Conservation (phyloP, 2,329 filamentous ascomycete species). For the Trichoderma afroharzianum region DNA sequence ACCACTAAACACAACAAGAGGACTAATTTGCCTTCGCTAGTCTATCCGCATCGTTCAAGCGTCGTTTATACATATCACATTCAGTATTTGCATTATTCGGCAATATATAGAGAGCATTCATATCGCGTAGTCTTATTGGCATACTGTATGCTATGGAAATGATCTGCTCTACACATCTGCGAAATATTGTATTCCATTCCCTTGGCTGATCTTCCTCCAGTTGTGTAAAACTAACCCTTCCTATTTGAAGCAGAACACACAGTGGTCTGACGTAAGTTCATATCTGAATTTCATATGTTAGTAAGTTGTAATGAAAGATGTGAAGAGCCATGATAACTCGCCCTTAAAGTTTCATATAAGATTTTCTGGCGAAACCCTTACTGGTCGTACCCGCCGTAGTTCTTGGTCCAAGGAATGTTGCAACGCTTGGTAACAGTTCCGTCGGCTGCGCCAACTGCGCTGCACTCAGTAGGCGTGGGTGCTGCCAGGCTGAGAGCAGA, state of each 20-base stretch:
- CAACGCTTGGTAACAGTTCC: too few species aligned
- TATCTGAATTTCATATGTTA: background rate
- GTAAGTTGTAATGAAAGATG: background rate
- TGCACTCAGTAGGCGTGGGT: background rate
- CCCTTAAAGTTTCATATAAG: background rate
- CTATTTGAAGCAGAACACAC: background rate
- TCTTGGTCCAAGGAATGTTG: background rate
- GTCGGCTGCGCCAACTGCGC: too few species aligned
- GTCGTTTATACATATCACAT: background rate
- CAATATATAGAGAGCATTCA: background rate
- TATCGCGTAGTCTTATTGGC: background rate
- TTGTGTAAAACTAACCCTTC: background rate
- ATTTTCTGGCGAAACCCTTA: background rate
- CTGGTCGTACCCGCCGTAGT: background rate
- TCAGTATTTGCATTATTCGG: background rate
- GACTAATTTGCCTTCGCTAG: background rate
- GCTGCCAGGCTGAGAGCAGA: background rate
- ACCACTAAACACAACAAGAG: background rate
- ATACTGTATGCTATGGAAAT: background rate
- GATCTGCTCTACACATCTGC: background rate
- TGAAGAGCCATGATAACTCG: background rate
- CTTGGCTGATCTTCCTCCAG: background rate
- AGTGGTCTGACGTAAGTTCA: background rate
- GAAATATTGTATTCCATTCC: background rate
- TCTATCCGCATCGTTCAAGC: background rate